phyloP scores from a whole-genome alignment of 345 rosid genomes.

The Cardamine occulta region DNA sequence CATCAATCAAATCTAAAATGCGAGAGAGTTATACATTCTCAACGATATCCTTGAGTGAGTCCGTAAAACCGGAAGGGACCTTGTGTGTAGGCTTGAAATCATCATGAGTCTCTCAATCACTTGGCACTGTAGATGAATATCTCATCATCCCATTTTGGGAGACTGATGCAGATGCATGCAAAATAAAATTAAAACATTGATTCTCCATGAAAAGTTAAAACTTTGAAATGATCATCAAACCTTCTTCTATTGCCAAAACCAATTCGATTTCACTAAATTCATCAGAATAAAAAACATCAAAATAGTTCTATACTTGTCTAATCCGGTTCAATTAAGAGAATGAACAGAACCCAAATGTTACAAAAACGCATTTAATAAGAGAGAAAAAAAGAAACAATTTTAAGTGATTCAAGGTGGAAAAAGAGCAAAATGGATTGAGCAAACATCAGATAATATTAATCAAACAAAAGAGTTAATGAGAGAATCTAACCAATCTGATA shows the following conservation, averaged over 20 bases:
- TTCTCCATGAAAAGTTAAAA: not conserved
- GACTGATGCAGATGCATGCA: constrained; percentile 54
- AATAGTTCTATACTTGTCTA: not conserved
- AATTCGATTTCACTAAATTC: constrained; percentile 2
- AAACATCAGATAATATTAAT: too few relatives aligned
- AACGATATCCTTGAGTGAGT: constrained; percentile 68
- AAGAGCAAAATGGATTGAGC: too few relatives aligned
- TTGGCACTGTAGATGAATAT: constrained; percentile 58
- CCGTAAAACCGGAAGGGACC: constrained; percentile 48
- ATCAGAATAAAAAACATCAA: not conserved
- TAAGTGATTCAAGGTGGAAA: too few relatives aligned
- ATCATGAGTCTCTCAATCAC: constrained; percentile 83
- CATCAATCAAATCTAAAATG: not conserved
- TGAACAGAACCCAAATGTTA: too few relatives aligned
- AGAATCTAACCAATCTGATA: too few relatives aligned
- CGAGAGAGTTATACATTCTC: constrained; percentile 59
- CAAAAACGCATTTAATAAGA: too few relatives aligned
- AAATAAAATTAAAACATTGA: constrained; percentile 25
- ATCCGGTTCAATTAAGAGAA: too few relatives aligned
- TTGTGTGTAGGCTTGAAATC: constrained; percentile 77
- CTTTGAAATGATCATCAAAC: not conserved
- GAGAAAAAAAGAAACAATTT: too few relatives aligned
- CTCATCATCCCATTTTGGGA: constrained; percentile 52
- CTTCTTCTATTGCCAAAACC: not conserved
- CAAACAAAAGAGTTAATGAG: too few relatives aligned